Evolutionary conservation across 2,329 filamentous ascomycete species (phyloP).

Genomic region (Paraphoma chrysanthemicola): DNA sequence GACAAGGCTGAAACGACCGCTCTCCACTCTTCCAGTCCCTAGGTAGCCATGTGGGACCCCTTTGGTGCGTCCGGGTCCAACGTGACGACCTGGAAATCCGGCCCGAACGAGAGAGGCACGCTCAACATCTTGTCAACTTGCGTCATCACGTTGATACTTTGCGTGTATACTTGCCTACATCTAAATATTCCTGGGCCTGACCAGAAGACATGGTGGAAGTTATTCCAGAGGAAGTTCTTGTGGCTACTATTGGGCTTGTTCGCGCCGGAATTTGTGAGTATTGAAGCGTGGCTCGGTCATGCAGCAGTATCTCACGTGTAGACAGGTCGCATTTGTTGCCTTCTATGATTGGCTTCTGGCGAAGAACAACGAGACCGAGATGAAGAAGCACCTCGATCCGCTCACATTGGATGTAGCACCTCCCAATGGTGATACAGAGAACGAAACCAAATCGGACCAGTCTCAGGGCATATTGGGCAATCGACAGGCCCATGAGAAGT

Average conservation of each 20-base stretch:
- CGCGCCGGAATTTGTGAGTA: slow-evolving; percentile 7
- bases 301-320: too few species aligned
- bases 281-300: too few species aligned
- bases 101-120: background rate
- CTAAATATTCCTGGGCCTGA: background rate
- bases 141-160: background rate
- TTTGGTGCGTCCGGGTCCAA: too few species aligned
- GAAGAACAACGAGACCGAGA: background rate
- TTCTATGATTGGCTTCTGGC: background rate
- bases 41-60: too few species aligned
- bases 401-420: too few species aligned
- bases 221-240: background rate
- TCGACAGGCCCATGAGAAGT: too few species aligned
- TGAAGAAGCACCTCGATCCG: too few species aligned
- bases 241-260: slow-evolving; percentile 8
- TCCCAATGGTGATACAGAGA: too few species aligned
- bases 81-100: background rate
- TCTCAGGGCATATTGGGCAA: too few species aligned
- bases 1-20: too few species aligned
- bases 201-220: slow-evolving; percentile 19
- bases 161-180: background rate
- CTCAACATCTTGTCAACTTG: background rate
- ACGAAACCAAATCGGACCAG: too few species aligned
- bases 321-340: slow-evolving; percentile 2
- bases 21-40: too few species aligned